phyloP scores from a whole-genome alignment of 2,329 filamentous ascomycete species.

The Trichoderma guizhouense region DNA sequence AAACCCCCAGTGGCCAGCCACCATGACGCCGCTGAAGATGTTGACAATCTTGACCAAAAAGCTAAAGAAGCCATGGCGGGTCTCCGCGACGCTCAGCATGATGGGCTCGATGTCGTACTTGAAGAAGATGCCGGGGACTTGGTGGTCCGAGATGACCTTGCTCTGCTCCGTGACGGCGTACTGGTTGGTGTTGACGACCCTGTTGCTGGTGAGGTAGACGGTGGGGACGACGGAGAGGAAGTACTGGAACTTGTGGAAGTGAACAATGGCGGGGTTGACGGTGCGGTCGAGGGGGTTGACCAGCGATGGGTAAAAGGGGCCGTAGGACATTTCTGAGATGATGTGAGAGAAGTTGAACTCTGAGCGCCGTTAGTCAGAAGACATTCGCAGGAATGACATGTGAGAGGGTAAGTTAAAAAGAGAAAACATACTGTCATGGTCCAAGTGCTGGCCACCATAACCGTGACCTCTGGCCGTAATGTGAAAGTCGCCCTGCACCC shows the following conservation, averaged over 20 bases:
- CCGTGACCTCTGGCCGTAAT: conserved; percentile 94
- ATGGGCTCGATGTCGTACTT: conserved; percentile 99
- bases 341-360: conserved; percentile 98
- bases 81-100: conserved; percentile 78
- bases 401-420: not conserved
- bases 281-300: conserved; percentile 93
- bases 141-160: conserved; percentile 62
- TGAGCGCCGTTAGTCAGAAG: conserved; percentile 35
- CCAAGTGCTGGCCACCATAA: conserved; percentile 78
- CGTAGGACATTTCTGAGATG: conserved; percentile 93
- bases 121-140: conserved; percentile 88
- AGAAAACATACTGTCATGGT: conserved; percentile 66
- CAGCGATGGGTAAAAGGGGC: conserved; percentile 91
- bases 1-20: conserved; percentile 91
- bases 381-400: not conserved
- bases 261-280: conserved; percentile 65
- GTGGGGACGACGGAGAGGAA: conserved; percentile 94
- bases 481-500: conserved; percentile 97
- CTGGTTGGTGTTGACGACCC: conserved; percentile 87
- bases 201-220: conserved; percentile 69
- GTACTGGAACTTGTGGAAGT: conserved; percentile 98
- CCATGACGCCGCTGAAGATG: conserved; percentile 83
- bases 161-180: conserved; percentile 94
- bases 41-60: conserved; percentile 84
- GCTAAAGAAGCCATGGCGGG: conserved; percentile 68